Evolutionary conservation across 208 protist genomes (phyloP), one percentile per base, ranked within the genome.

Genomic region (Trypanosomatidae sp.): DNA sequence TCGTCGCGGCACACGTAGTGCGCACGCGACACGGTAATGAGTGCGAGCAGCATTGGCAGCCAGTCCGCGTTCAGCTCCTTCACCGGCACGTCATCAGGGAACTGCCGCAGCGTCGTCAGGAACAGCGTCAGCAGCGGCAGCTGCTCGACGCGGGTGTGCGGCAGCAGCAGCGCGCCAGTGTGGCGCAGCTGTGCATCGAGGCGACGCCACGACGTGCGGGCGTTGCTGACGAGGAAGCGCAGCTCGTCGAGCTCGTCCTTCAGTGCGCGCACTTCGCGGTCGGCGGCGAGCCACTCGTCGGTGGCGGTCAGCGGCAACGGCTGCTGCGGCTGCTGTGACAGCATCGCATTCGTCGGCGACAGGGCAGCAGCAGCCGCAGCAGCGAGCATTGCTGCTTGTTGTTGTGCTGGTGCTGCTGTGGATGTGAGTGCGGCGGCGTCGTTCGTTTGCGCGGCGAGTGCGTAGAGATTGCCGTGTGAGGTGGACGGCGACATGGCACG

Each of bases 21-120:
- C 25, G 58, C 60, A 40, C 50, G 58, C 7, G 61, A 48, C 22
- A 33, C 55, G 11, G 69, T 83, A 19, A 83, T 48, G 20, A 77
- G 45, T 25, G 56, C 41, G 48, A 73, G 43, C 25, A 83, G 37
- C 33, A 60, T 26, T 20, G 67, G 65, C 39, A 83, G 41, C 69
- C 73, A 83, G 46, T 83, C 73, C 15, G 58, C 40, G 38, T 64
- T 55, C 16, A 83, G 52, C 53, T 83, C 73, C 58, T 83, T 83
- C 43, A 77, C 53, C 3, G 69, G 66, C 11, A 74, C 61, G 44
- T 78, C 68, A 20, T 78, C 54, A 1, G 73, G 67, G 49, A 61
- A 67, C 49, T 78, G 68, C 16, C 69, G 73, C 24, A 83, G 53
- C 66, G 68, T 78, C 51, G 76, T 83, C 53, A 83, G 43, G 6